Conservation (phyloP, 257 asterid genomes). For the Jacaranda mimosifolia region DNA sequence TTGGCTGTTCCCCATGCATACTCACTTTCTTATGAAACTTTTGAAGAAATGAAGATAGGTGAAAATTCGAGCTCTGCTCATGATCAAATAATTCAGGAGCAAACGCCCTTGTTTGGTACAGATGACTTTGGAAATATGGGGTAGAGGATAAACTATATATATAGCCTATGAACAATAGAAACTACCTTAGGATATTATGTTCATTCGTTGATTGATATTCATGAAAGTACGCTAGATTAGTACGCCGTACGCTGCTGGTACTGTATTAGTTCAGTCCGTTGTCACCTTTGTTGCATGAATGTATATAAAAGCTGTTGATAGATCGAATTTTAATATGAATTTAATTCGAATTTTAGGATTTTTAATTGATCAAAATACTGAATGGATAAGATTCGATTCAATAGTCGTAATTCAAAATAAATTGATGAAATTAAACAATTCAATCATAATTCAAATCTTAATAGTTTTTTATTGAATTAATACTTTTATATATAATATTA, state of each 20-base stretch:
- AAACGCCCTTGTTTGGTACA: not conserved
- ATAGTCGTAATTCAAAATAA: too few relatives aligned
- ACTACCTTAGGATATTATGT: not conserved
- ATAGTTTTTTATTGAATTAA: too few relatives aligned
- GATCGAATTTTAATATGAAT: too few relatives aligned
- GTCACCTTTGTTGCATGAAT: too few relatives aligned
- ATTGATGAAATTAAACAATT: too few relatives aligned
- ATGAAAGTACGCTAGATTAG: not conserved
- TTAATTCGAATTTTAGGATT: too few relatives aligned
- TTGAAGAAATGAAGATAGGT: slow-evolving; percentile 58
- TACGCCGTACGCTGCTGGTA: not conserved
- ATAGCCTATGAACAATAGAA: not conserved
- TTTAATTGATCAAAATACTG: too few relatives aligned
- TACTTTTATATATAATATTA: too few relatives aligned
- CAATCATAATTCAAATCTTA: too few relatives aligned
- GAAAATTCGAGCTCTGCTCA: slow-evolving; percentile 49
- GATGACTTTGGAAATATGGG: slow-evolving; percentile 27
- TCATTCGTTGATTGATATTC: slow-evolving; percentile 22
- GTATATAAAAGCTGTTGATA: too few relatives aligned
- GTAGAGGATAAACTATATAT: not conserved
- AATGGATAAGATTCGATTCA: too few relatives aligned
- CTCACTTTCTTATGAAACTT: slow-evolving; percentile 89
- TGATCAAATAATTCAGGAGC: slow-evolving; percentile 34
- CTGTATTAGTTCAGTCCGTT: not conserved
- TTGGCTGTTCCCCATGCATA: slow-evolving; percentile 75